Evolutionary conservation across 345 rosid species (phyloP), one percentile per base, ranked within the genome.

Genomic region (Pelargonium nanum): DNA sequence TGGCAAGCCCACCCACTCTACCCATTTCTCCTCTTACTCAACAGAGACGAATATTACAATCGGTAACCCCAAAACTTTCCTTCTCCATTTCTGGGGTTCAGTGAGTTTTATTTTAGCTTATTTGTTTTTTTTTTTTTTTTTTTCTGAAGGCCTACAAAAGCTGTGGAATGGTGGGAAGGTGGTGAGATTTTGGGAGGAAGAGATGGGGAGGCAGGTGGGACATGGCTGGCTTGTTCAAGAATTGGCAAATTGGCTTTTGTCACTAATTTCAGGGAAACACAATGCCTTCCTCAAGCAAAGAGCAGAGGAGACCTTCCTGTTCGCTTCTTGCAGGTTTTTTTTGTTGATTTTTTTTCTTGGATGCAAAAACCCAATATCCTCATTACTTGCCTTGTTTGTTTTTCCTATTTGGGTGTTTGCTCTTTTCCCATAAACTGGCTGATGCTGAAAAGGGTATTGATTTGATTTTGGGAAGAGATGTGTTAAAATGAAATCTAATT

Each of bases 1-100:
- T 88, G 97, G 96, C 86, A 74, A 72, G 68, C 86, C 59, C 86
- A 84, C 75, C 86, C 91, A 19, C 76, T 80, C 61, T 81, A 80
- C 70, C 86, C 83, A 5, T 72, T 91, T 69, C 60, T 85, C 59
- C 73, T 91, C n/a, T 68, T 91, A 24, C 79, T 79, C 59, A 87
- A 91, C 74, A 77, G 97, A 75, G 96, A 91, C 65, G 97, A 90
- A 66, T 72, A 71, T 65, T 87, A 68, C 61, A 63, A 65, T 72
- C 77, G 95, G 94, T 81, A 44, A 60, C 52, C 21, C 22, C 23
- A 19, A 40, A 6, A 40, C 15, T 40, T 12, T 40, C 48, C 48
- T 12, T 40, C 6, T 10, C 48, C 13, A 0, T 40, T 53, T 9
- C 9, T 64, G n/a, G n/a, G n/a, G n/a, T n/a, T n/a, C n/a, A n/a